Evolutionary conservation across 768 basidiomycete species (phyloP).

Genomic region (Mycena floridula): DNA sequence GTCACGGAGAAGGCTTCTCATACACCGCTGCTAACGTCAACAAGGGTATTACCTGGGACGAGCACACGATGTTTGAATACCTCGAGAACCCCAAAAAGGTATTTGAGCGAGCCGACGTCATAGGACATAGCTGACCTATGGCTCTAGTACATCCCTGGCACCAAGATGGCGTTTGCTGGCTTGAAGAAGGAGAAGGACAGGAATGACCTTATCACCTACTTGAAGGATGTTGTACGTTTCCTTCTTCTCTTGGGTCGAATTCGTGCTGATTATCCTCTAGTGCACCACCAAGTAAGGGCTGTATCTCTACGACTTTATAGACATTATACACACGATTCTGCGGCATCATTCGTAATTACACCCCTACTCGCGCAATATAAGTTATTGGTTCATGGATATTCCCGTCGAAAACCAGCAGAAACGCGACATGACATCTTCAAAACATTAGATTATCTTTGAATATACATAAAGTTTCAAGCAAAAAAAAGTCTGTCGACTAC

Average conservation of each 20-base stretch:
- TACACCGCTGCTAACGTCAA: constrained; percentile 95
- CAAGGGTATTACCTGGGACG: constrained; percentile 86
- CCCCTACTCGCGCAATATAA: no score
- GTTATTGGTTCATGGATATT: no score
- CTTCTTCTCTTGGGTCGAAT: not conserved
- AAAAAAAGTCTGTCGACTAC: no score
- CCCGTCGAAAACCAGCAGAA: no score
- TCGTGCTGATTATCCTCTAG: not conserved
- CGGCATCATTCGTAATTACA: no score
- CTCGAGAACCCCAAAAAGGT: constrained; percentile 98
- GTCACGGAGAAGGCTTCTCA: constrained; percentile 78
- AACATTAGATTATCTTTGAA: no score
- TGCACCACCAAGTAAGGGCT: no score
- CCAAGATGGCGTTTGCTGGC: constrained; percentile 98
- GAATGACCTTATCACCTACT: constrained; percentile 83
- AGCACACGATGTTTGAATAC: constrained; percentile 90
- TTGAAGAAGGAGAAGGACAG: constrained; percentile 99
- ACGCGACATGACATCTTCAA: no score
- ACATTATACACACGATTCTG: no score
- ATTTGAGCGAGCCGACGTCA: constrained; percentile 11
- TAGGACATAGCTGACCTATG: not conserved
- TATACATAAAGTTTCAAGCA: no score
- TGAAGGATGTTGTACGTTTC: constrained; percentile 65
- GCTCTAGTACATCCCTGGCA: constrained; percentile 84
- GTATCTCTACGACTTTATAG: no score